phyloP scores from a whole-genome alignment of 108 stramenopile species.

The Discostella pseudostelligera region DNA sequence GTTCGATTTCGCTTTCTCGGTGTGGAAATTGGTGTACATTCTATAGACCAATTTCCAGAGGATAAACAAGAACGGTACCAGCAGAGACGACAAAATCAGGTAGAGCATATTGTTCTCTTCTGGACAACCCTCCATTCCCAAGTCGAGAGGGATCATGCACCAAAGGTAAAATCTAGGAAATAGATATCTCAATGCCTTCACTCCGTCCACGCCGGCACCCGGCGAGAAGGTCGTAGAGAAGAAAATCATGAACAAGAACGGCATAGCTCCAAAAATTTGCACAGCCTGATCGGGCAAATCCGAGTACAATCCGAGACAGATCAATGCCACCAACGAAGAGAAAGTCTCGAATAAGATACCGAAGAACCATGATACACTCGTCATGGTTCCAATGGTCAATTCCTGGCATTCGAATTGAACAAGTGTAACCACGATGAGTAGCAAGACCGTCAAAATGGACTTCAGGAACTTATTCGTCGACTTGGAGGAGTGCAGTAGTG shows the following conservation, averaged over 20 bases:
- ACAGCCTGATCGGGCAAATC: conserved; percentile 51
- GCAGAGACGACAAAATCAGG: conserved; percentile 40
- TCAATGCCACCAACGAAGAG: conserved; percentile 50
- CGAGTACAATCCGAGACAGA: conserved; percentile 59
- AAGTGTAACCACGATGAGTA: conserved; percentile 45
- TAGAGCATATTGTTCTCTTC: conserved; percentile 48
- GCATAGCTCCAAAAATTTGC: conserved; percentile 59
- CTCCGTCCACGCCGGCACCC: conserved; percentile 53
- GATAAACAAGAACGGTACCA: conserved; percentile 30
- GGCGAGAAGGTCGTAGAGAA: conserved; percentile 66
- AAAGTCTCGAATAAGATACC: conserved; percentile 59
- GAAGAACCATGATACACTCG: conserved; percentile 28
- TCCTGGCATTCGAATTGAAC: conserved; percentile 42
- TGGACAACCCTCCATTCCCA: conserved; percentile 67
- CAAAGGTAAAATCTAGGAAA: conserved; percentile 68
- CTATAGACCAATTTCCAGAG: background rate
- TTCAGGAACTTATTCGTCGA: conserved; percentile 58
- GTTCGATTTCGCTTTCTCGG: conserved; percentile 13
- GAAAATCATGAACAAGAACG: conserved; percentile 71
- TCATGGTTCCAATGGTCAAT: conserved; percentile 5
- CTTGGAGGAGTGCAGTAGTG: conserved; percentile 59
- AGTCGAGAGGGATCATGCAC: conserved; percentile 63
- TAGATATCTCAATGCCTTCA: conserved; percentile 63
- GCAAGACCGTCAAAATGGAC: conserved; percentile 33
- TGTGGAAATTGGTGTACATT: background rate